Base-by-base conservation (phyloP, 371 early-diverging fungal species). In the Mortierella polycephala region DNA sequence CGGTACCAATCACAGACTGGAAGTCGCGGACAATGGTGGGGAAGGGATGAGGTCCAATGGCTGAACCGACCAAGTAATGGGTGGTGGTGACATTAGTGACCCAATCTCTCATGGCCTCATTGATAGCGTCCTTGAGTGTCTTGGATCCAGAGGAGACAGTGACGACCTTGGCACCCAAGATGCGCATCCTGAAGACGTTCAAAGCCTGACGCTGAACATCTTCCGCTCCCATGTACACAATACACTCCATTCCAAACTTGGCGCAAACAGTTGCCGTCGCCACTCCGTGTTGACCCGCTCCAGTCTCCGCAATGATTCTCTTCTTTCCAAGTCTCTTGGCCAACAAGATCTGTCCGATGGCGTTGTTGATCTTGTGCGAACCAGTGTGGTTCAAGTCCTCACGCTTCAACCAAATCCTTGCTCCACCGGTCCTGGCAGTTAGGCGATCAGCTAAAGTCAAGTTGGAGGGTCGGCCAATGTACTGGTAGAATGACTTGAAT, bases 21-120 rank as follows among this genome's bases (percentile, higher is more conserved):
- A 98, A 98, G 71, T 98, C 97, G 64, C 97, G 91, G 46, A 97
- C 99, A 74, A 99, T 92, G 53, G 88, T 88, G 10, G 96, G 98
- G 93, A 97, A 99, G 18, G 98, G 95, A 83, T 96, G 91, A 69
- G 96, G 90, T 74, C 99, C 96, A 66, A 97, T 97, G 30, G 98
- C 98, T 2, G 96, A 96, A 51, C 99, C 98, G 58, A 99, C 95
- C 62, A 99, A 80, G 82, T 99, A 98, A 76, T 99, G 97, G 0
- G 99, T 99, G 60, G 88, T 93, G 10, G 83, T 66, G 45, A 97
- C 96, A 74, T 97, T 99, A 57, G 98, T 92, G 56, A 97, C 97
- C 98, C 97, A 97, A 84, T 99, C 98, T 67, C 99, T 91, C 96
- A 98, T 94, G 20, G 98, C 99, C 83, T 97, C 98, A 81, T 99